Evolutionary conservation across 306 rosid genomes (phyloP).

Genomic region (Hippophae rhamnoides): DNA sequence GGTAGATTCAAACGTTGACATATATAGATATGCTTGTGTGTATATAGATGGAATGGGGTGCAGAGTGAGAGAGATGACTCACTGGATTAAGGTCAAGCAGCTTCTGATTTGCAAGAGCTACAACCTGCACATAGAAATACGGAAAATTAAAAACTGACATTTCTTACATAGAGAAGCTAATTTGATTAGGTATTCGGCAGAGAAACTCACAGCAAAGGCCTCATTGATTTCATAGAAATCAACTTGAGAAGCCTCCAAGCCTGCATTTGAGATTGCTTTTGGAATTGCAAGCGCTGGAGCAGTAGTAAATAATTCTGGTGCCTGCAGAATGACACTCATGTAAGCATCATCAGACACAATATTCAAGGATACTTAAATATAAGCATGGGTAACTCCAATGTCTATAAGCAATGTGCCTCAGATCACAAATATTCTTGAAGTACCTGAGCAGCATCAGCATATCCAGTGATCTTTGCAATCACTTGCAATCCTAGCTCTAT

Average conservation of each 20-base stretch:
- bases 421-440: conserved; percentile 12
- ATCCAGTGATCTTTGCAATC: conserved; percentile 86
- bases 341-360: conserved; percentile 14
- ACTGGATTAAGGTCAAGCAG: conserved; percentile 76
- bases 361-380: not conserved
- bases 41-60: not conserved
- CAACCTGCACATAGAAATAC: conserved; percentile 47
- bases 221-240: conserved; percentile 91
- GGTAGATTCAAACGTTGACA: not conserved
- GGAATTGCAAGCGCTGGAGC: conserved; percentile 97
- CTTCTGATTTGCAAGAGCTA: conserved; percentile 95
- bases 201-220: conserved; percentile 78
- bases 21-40: not conserved
- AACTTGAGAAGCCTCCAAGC: conserved; percentile 69
- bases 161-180: conserved; percentile 12
- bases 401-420: conserved; percentile 9
- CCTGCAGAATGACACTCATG: conserved; percentile 41
- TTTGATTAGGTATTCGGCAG: not conserved
- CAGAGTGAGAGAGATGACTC: conserved; percentile 23
- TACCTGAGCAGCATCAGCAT: conserved; percentile 98
- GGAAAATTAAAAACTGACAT: conserved; percentile 13
- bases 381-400: conserved; percentile 4
- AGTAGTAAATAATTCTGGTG: conserved; percentile 90
- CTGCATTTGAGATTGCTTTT: conserved; percentile 76
- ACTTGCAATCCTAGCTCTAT: conserved; percentile 79